Evolutionary conservation across 1,139 yeast genomes (phyloP), one percentile per base, ranked within the genome.

Genomic region (Zygoascus meyerae): DNA sequence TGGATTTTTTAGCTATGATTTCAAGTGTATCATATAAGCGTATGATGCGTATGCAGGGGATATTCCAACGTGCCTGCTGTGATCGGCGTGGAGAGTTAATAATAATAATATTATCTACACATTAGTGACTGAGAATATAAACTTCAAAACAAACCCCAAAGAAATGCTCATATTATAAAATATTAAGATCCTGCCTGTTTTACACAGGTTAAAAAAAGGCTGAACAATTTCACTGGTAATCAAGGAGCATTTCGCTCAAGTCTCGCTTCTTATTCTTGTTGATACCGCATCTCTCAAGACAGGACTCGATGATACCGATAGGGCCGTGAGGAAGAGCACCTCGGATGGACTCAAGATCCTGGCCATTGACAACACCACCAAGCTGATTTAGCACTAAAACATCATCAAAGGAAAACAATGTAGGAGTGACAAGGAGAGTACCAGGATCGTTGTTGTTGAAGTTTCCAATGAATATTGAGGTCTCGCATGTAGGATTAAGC

Each of bases 391-490:
- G 15, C 9, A 53, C 45, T 10, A 47, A 46, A 21, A 42, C 40
- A 21, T 51, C 49, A 12, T 53, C 54, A 9, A 49, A 15, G 1
- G 48, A 29, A 35, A 54, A 48, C 16, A 54, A 37, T 2, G 52
- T 33, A 8, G 53, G 56, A 10, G 52, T 54, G n/a, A 52, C 51
- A 18, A 49, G 42, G 11, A 54, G 34, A 34, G 49, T 46, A 16
- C 60, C 60, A 2, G 60, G 60, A 38, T 56, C 60, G 26, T 52
- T 57, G 28, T 49, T 46, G 41, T 51, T 53, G 44, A 50, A 56
- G n/a, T 55, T 42, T 35, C 51, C 47, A n/a, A 52, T 15, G 40
- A 45, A 56, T 2, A 48, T 34, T 16, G 55, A 51, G 8, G 48
- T 35, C 10, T 42, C 46, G 31, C 60, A 56, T 10, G 54, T 52